Base-by-base conservation (phyloP, 306 rosid genomes). In the Gastrolobium villosum region DNA sequence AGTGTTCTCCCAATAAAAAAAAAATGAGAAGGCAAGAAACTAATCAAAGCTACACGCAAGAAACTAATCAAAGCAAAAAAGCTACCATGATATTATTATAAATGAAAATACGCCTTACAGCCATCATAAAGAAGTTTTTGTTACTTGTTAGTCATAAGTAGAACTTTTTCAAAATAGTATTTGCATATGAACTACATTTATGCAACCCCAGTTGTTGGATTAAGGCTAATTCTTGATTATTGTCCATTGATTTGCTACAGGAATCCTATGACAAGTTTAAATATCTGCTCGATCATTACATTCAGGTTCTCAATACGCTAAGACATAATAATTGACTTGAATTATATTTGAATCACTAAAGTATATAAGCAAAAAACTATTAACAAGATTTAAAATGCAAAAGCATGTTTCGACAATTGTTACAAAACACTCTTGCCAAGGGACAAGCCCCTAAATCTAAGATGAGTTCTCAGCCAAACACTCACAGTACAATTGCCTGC, bases 321-420 rank as follows among this genome's bases (percentile, higher is more conserved):
- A 44, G 63, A 57, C 59, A 65, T 50, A 65, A 48, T 41, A 15
- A 44, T 5, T 41, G 62, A 62, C 45, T 32, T 44, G 10, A 74
- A 26, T 39, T 74, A 39, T n/a, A 66, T 48, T 66, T 20, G 76
- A 66, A 65, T 48, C 41, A 9, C 15, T 15, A 50, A 67, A 67
- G 65, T 59, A 46, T 26, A 44, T 57, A 39, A 80, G 36, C 9
- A 35, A 66, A 65, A 65, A 6, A 44, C 61, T 45, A 26, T 2
- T 45, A 73, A 31, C 53, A 72, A 74, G 74, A 65, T 74, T 2
- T 11, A 73, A 74, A n/a, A 67, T 3, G 26, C 46, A 74, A 66
- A 37, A 74, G 56, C 57, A 66, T n/a, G 6, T 67, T 66, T 46
- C 39, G 57, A 72, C 56, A 53, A 20, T 20, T 20, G 26, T 20